Conservation (phyloP, 345 rosid species). For the Combretum micranthum region DNA sequence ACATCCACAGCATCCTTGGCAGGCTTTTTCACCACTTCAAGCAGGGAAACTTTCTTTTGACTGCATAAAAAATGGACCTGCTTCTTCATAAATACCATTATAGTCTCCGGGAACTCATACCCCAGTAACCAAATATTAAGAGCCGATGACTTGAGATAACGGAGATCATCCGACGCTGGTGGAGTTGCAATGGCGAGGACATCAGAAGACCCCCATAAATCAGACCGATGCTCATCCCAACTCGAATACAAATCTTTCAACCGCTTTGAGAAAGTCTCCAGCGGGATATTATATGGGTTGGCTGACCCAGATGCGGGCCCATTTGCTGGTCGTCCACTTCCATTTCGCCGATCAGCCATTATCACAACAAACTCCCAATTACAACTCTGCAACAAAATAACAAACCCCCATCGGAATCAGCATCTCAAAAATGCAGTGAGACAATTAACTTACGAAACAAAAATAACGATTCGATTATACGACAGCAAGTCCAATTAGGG, state of each 20-base stretch:
- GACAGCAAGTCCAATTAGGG: too few species aligned
- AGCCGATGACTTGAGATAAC: constrained; percentile 84
- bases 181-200: constrained; percentile 75
- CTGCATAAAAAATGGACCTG: constrained; percentile 80
- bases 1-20: constrained; percentile 56
- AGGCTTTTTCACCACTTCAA: constrained; percentile 55
- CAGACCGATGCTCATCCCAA: constrained; percentile 52
- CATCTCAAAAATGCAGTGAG: too few species aligned
- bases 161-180: constrained; percentile 74
- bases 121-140: constrained; percentile 85
- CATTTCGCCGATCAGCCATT: constrained; percentile 68
- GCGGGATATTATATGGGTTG: constrained; percentile 44
- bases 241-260: constrained; percentile 54
- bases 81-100: constrained; percentile 71
- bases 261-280: constrained; percentile 50
- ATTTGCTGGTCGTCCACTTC: constrained; percentile 34
- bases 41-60: constrained; percentile 67
- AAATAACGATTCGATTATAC: too few species aligned
- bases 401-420: too few species aligned
- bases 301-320: constrained; percentile 33
- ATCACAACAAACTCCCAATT: not conserved
- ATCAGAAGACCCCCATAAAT: constrained; percentile 64
- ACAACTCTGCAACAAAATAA: too few species aligned
- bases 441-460: too few species aligned
- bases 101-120: constrained; percentile 90